Conservation (phyloP, 176 grass and related monocot genomes). For the Oryza glaberrima region DNA sequence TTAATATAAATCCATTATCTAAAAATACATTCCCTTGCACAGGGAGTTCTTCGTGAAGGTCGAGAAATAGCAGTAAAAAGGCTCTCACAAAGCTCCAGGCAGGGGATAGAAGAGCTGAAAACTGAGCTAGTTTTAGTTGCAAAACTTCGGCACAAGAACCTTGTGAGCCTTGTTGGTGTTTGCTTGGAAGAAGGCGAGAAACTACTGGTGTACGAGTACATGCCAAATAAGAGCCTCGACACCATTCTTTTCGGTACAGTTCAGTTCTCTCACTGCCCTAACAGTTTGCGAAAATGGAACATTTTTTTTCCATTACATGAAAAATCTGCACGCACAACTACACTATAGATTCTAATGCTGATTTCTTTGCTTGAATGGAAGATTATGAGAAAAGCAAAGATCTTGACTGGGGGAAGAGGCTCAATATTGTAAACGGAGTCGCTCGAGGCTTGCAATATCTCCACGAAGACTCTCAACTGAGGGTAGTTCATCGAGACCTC, state of each 20-base stretch:
- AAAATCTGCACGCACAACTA: too few relatives aligned
- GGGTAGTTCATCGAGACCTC: constrained; percentile 58
- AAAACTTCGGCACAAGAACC: constrained; percentile 56
- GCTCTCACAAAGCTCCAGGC: constrained; percentile 34
- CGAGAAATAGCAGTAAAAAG: constrained; percentile 57
- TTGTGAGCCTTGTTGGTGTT: constrained; percentile 48
- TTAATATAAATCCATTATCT: background rate
- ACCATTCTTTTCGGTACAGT: constrained; percentile 54
- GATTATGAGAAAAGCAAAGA: constrained; percentile 41
- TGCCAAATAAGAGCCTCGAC: constrained; percentile 66
- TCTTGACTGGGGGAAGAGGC: constrained; percentile 48
- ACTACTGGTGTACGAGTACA: constrained; percentile 57
- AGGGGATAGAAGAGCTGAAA: constrained; percentile 54
- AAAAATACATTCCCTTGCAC: background rate
- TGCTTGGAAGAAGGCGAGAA: constrained; percentile 55
- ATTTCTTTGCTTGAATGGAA: background rate
- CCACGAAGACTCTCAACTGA: constrained; percentile 66
- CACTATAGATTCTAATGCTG: background rate
- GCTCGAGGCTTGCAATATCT: constrained; percentile 72
- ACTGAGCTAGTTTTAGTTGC: constrained; percentile 55
- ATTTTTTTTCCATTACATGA: too few relatives aligned
- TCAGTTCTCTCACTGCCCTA: background rate
- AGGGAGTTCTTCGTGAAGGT: constrained; percentile 47
- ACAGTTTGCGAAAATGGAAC: background rate
- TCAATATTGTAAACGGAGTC: constrained; percentile 43